Evolutionary conservation across 2,329 filamentous ascomycete species (phyloP), one percentile per base, ranked within the genome.

Genomic region (Venturia effusa): DNA sequence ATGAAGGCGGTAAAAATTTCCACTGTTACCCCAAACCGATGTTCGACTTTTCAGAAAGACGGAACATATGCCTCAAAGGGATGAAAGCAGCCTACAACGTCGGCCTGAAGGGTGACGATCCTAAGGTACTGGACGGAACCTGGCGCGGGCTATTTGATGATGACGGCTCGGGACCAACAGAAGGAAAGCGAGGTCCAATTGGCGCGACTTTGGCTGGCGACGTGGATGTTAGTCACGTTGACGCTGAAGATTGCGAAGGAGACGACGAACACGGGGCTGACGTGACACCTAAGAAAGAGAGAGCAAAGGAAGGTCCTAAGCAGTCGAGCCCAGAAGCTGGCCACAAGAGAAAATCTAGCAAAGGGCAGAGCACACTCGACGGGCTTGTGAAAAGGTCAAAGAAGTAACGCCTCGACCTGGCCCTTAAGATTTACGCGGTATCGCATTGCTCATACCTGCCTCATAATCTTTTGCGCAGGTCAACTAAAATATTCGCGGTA

Each of bases 81-180:
- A 85, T 91, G 83, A 91, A 90, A 77, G 80, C 81, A 57, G 88
- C 88, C 0, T 92, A 90, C 71, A 71, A 78, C 7, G 79, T 88
- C 1, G 83, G 84, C 0, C 69, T 92, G 30, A 81, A 87, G 69
- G 88, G 89, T 0, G 79, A 88, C 67, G 80, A 89, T 70, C 72
- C 80, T 7, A 80, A 76, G 68, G 85, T 89, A 1, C 70, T 84
- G 59, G 80, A 88, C 68, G 88, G 88, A 4, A 83, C 72, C 17
- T 84, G 81, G 81, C 78, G 78, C 66, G 69, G 76, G 67, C 66
- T 80, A 24, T 84, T 84, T 65, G 73, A 74, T 34, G 76, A 80
- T 68, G 66, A 71, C 2, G 79, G 73, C 0, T 78, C 80, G 65
- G 79, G 78, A 17, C 45, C 51, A 39, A 63, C 45, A 30, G 45